phyloP scores from a whole-genome alignment of 768 basidiomycete species.

The Peribolospora baueri region DNA sequence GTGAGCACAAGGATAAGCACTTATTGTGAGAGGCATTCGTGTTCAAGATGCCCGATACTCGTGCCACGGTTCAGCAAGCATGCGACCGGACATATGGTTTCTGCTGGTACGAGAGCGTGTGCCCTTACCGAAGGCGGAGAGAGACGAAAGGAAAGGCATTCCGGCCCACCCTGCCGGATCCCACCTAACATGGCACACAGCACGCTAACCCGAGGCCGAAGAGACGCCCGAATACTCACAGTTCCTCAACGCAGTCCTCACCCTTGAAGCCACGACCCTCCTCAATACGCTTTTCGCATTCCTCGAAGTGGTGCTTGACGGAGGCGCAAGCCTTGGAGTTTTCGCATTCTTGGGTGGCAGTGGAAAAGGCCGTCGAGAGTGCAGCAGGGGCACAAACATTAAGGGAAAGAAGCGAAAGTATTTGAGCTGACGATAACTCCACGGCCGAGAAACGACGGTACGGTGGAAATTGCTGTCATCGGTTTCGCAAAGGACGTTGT shows the following conservation, averaged over 20 bases:
- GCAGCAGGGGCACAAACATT: too few species aligned
- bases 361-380: too few species aligned
- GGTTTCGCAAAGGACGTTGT: too few species aligned
- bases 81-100: background rate
- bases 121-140: background rate
- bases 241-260: constrained; percentile 80
- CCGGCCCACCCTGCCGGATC: too few species aligned
- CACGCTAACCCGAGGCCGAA: background rate
- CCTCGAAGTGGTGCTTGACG: constrained; percentile 57
- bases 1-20: too few species aligned
- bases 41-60: too few species aligned
- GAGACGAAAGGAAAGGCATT: background rate
- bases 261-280: constrained; percentile 61
- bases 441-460: too few species aligned
- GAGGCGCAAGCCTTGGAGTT: constrained; percentile 38
- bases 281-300: constrained; percentile 69
- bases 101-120: background rate
- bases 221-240: constrained; percentile 29
- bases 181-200: too few species aligned
- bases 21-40: too few species aligned
- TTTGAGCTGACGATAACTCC: too few species aligned
- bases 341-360: constrained; percentile 31
- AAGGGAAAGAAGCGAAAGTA: too few species aligned
- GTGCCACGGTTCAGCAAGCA: background rate
- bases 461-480: too few species aligned